These are phyloP conservation scores for Linnemannia zychae DNA, from an alignment of 192 early-diverging fungal species.

Conservation along the genomic window DNA sequence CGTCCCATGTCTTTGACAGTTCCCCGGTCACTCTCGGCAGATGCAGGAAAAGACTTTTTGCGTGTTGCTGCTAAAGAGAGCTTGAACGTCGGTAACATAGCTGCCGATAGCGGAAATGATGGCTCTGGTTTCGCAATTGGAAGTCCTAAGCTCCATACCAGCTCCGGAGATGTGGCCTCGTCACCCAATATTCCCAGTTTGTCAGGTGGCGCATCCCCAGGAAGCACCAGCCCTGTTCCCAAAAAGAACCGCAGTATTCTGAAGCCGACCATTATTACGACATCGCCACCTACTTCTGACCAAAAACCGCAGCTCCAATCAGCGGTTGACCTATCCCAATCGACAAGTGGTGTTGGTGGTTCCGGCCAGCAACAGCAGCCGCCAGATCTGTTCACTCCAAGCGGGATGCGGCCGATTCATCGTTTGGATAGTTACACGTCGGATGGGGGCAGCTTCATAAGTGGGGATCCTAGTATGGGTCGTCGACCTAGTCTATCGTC, in stretches of 20 bases:
- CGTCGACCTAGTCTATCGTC: constrained; percentile 5
- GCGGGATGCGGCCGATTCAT: constrained; percentile 1
- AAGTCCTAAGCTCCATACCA: background rate
- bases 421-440: constrained; percentile 16
- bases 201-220: background rate
- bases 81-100: background rate
- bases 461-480: background rate
- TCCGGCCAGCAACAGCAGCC: background rate
- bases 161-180: background rate
- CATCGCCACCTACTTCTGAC: constrained; percentile 16
- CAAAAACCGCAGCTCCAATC: background rate
- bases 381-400: background rate
- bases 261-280: constrained; percentile 43
- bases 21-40: background rate
- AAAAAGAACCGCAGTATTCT: constrained; percentile 40
- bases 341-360: background rate
- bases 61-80: background rate
- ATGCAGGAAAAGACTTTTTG: background rate
- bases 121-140: background rate
- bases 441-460: constrained; percentile 6
- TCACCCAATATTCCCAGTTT: background rate
- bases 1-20: constrained; percentile 25
- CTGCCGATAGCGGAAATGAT: background rate
- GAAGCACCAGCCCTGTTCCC: background rate
- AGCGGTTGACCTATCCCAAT: background rate